A percentile compares a stretch with the other conserved stretches of the same genome.
These are phyloP conservation scores for Sordariomycetes sp. DNA, from an alignment of 2,329 filamentous ascomycete species.

Conservation along the genomic window DNA sequence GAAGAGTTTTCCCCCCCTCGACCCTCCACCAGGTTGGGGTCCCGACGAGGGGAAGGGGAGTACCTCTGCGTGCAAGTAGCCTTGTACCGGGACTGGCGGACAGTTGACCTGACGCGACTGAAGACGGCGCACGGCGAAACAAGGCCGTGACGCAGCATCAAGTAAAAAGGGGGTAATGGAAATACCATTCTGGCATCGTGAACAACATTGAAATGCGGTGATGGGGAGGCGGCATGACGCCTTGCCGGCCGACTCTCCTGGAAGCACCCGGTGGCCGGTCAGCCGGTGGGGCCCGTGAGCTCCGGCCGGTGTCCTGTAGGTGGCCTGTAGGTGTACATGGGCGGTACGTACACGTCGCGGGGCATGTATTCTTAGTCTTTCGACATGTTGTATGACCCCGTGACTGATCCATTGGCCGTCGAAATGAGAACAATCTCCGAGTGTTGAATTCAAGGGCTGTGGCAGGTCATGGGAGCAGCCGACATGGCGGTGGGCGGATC, in stretches of 20 bases:
- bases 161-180: constrained; percentile 16
- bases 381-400: not conserved
- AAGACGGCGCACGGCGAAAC: too few relatives aligned
- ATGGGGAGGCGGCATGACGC: not conserved
- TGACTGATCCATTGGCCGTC: not conserved
- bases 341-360: not conserved
- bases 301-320: not conserved
- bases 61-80: too few relatives aligned
- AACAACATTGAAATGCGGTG: not conserved
- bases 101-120: not conserved
- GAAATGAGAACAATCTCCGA: not conserved
- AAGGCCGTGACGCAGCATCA: constrained; percentile 20
- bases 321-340: not conserved
- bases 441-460: not conserved
- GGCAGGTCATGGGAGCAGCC: constrained; percentile 1
- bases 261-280: not conserved
- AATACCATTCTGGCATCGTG: constrained; percentile 5
- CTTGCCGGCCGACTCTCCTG: constrained; percentile 4
- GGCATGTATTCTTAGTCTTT: not conserved
- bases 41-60: too few relatives aligned
- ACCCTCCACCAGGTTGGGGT: too few relatives aligned
- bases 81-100: too few relatives aligned
- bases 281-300: not conserved
- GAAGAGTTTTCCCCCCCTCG: not conserved
- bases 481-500: not conserved